A percentile compares a stretch with the other conserved stretches of the same genome.
These are phyloP conservation scores for Sphaerulina vaccinii DNA, from an alignment of 2,329 filamentous ascomycete genomes.

Conservation along the genomic window DNA sequence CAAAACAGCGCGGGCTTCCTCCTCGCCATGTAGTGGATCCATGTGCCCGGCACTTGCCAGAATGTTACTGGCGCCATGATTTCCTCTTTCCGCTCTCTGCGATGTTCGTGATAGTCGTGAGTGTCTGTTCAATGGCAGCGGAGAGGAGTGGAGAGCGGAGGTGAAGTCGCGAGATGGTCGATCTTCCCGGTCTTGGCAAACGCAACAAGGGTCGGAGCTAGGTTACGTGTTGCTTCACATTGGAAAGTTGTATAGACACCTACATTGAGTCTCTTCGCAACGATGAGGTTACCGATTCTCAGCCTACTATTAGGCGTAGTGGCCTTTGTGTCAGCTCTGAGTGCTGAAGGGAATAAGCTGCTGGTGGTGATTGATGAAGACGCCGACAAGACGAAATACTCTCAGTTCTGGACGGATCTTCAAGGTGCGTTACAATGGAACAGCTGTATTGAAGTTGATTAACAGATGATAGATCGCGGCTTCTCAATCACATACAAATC, in stretches of 20 bases:
- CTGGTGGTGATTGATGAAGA: conserved; percentile 84
- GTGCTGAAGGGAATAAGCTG: conserved; percentile 74
- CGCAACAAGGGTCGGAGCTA: background rate
- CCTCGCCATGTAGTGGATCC: conserved; percentile 83
- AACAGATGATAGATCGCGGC: conserved; percentile 64
- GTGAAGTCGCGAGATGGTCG: conserved; percentile 15
- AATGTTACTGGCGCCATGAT: conserved; percentile 72
- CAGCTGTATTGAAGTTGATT: conserved; percentile 27
- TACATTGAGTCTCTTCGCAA: too few relatives aligned
- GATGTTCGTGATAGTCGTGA: background rate
- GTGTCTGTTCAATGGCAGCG: background rate
- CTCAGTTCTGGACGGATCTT: conserved; percentile 73
- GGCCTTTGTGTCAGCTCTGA: conserved; percentile 70
- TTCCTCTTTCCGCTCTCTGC: background rate
- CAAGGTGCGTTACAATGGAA: conserved; percentile 49
- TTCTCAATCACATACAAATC: conserved; percentile 79
- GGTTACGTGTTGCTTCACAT: conserved; percentile 12
- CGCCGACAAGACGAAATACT: conserved; percentile 77
- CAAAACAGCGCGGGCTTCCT: conserved; percentile 91
- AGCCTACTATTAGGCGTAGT: conserved; percentile 63
- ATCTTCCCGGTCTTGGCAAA: conserved; percentile 9
- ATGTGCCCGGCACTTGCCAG: conserved; percentile 79
- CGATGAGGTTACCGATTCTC: conserved; percentile 36
- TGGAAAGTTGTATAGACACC: too few relatives aligned
- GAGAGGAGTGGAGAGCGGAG: conserved; percentile 1